Conservation (phyloP, 495 filamentous ascomycete species). For the Chlorociboria aeruginascens region DNA sequence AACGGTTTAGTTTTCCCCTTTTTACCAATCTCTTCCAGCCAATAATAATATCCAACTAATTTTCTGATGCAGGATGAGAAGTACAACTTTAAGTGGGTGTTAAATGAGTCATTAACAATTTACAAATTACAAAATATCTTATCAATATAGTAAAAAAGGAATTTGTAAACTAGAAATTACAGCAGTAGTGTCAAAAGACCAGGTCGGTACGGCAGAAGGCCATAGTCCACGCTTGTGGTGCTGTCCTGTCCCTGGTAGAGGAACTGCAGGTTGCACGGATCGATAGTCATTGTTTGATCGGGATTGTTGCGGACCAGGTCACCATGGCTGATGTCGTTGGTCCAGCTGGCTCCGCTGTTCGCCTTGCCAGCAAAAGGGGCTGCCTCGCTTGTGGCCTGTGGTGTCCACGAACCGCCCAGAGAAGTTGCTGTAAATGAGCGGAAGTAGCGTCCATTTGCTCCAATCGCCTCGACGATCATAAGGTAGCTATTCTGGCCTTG, state of each 20-base stretch:
- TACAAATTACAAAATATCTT: too few species aligned
- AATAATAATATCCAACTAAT: too few species aligned
- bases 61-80: too few species aligned
- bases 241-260: constrained; percentile 42
- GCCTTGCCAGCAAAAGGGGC: constrained; percentile 46
- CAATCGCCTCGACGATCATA: constrained; percentile 52
- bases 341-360: constrained; percentile 50
- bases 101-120: too few species aligned
- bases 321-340: constrained; percentile 42
- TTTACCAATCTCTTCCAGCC: too few species aligned
- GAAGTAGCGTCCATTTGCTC: constrained; percentile 45
- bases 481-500: constrained; percentile 36
- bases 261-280: constrained; percentile 44
- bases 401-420: constrained; percentile 39
- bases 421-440: constrained; percentile 45
- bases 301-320: constrained; percentile 19
- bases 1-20: too few species aligned
- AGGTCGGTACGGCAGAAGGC: constrained; percentile 27
- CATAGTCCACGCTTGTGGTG: constrained; percentile 25
- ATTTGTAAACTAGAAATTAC: too few species aligned
- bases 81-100: too few species aligned
- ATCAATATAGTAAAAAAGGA: too few species aligned
- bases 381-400: constrained; percentile 37
- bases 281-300: constrained; percentile 43
- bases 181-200: background rate